These are phyloP conservation scores for Beauveria australis DNA, from an alignment of 2,329 filamentous ascomycete genomes.

Conservation along the genomic window DNA sequence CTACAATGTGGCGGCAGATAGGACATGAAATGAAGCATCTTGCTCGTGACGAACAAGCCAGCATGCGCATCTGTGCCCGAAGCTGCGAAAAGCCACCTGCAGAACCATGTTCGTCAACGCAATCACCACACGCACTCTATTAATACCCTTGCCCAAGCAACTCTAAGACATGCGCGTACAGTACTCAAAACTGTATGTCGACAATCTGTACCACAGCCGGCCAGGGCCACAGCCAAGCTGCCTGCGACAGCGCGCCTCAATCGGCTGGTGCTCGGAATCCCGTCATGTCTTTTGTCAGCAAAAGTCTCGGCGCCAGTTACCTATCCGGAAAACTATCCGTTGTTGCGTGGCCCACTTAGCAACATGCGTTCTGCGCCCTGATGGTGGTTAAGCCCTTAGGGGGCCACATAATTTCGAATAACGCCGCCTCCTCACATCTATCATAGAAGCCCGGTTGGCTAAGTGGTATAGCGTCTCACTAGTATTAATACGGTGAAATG, in stretches of 20 bases:
- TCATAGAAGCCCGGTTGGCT: slow-evolving; percentile 19
- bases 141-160: neutral
- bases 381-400: neutral
- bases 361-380: neutral
- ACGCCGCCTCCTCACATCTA: neutral
- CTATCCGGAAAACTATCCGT: neutral
- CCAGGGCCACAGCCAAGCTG: neutral
- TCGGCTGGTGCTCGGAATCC: no score
- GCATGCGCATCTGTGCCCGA: neutral
- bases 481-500: slow-evolving; percentile 19
- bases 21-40: neutral
- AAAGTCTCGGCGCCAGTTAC: neutral
- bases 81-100: neutral
- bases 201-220: neutral
- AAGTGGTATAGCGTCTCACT: slow-evolving; percentile 25
- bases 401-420: slow-evolving; percentile 3
- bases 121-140: neutral
- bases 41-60: neutral
- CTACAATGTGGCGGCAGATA: neutral
- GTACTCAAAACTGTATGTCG: neutral
- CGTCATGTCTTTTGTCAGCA: neutral
- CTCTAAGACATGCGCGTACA: neutral
- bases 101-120: neutral
- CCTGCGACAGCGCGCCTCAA: neutral
- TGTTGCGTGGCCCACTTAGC: neutral